Evolutionary conservation across 2,329 filamentous ascomycete genomes (phyloP).

Genomic region (Colletotrichum sp.): DNA sequence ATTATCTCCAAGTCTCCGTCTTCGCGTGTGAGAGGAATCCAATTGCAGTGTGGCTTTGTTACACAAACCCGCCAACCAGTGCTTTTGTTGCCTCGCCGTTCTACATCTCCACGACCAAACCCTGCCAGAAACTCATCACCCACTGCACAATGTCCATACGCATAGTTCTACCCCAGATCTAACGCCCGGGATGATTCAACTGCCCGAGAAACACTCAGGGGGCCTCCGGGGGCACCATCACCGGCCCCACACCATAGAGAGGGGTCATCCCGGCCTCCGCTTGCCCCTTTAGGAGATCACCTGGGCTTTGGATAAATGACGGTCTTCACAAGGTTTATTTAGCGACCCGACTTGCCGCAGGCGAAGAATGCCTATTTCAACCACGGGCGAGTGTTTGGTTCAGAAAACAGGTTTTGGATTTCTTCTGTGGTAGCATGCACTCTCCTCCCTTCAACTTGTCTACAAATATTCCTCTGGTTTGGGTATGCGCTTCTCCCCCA

Average conservation of each 20-base stretch:
- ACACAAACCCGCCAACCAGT: not conserved
- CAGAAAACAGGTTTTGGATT: not conserved
- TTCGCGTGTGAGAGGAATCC: not conserved
- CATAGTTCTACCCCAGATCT: accelerated
- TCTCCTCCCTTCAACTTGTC: accelerated
- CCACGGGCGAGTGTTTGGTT: not conserved
- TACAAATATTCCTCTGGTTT: not conserved
- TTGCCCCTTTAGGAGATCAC: not conserved
- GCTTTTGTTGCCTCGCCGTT: not conserved
- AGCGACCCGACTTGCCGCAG: not conserved
- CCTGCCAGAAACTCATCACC: not conserved
- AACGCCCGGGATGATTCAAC: not conserved
- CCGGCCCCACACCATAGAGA: not conserved
- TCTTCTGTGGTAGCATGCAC: not conserved
- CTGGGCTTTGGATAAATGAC: not conserved
- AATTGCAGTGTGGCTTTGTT: not conserved
- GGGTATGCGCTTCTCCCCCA: not conserved
- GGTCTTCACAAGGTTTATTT: not conserved
- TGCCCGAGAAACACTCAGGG: not conserved
- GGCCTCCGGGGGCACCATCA: not conserved
- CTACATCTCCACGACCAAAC: not conserved
- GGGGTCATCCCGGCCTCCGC: not conserved
- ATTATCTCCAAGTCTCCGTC: not conserved
- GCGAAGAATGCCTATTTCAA: not conserved
- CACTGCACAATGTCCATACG: not conserved